Percentiles rank a stretch among this genome's conserved stretches.
Evolutionary conservation across 108 stramenopile genomes (phyloP).

Genomic region (Schizochytrium sp.): DNA sequence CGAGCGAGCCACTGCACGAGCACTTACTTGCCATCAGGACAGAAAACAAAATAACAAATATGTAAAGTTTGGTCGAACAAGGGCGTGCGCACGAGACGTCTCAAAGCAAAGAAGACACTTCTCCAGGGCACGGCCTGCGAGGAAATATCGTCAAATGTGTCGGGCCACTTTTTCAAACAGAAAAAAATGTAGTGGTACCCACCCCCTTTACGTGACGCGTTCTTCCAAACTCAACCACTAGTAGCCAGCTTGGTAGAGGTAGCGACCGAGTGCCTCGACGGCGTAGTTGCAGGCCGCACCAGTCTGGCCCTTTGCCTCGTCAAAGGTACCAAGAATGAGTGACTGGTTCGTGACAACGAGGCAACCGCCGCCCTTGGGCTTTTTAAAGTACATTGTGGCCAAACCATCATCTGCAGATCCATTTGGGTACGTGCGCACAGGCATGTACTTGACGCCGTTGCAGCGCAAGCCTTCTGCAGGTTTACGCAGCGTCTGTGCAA

Average conservation of each 20-base stretch:
- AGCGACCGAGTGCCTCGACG: background rate
- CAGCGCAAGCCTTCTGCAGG: background rate
- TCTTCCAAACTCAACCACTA: background rate
- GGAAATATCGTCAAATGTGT: too few relatives aligned
- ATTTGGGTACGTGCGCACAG: background rate
- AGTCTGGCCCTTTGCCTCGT: constrained; percentile 1
- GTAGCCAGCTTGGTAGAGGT: background rate
- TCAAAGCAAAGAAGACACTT: too few relatives aligned
- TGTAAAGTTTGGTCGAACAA: too few relatives aligned
- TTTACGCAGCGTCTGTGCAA: background rate
- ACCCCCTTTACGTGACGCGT: too few relatives aligned
- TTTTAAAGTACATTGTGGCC: constrained; percentile 6
- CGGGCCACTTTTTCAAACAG: too few relatives aligned
- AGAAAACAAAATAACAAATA: too few relatives aligned
- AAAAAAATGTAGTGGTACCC: too few relatives aligned
- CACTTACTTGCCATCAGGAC: background rate
- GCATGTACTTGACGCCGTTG: constrained; percentile 19
- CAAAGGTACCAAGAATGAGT: background rate
- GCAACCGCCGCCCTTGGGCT: constrained; percentile 13
- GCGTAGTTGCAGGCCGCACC: background rate
- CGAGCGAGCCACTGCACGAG: background rate
- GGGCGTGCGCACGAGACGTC: too few relatives aligned
- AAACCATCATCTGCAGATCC: background rate
- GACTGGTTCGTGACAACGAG: constrained; percentile 9
- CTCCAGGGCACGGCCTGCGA: too few relatives aligned